Evolutionary conservation across 495 filamentous ascomycete genomes (phyloP).

Genomic region (Collariella sp.): DNA sequence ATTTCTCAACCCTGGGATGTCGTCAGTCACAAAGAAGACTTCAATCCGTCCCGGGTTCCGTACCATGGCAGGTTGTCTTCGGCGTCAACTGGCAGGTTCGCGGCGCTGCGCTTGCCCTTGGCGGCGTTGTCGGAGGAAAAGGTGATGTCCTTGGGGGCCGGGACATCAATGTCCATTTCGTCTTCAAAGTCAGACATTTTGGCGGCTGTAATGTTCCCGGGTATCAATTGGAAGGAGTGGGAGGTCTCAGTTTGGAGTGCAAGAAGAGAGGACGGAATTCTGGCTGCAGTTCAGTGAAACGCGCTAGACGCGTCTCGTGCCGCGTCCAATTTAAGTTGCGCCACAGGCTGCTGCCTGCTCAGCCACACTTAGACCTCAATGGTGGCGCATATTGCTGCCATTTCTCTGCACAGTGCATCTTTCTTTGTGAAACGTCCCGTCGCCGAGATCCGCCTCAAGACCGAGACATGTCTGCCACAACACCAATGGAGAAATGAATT

Average conservation of each 20-base stretch:
- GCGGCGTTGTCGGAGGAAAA: slow-evolving; percentile 58
- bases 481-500: no score
- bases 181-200: slow-evolving; percentile 87
- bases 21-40: background rate
- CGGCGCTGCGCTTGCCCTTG: slow-evolving; percentile 84
- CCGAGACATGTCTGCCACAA: no score
- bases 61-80: slow-evolving; percentile 94
- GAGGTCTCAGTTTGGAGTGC: background rate
- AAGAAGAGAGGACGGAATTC: background rate
- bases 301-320: slow-evolving; percentile 2
- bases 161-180: slow-evolving; percentile 78
- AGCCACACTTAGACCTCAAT: background rate
- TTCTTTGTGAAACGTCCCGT: no score
- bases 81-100: slow-evolving; percentile 87
- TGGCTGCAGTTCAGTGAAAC: background rate
- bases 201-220: background rate
- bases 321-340: slow-evolving; percentile 1
- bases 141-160: slow-evolving; percentile 45
- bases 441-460: no score
- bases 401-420: background rate
- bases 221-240: background rate
- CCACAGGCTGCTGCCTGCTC: background rate
- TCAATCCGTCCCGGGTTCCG: slow-evolving; percentile 8
- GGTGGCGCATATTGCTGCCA: background rate
- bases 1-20: slow-evolving; percentile 86